Base-by-base conservation (phyloP, 176 grass and related monocot genomes). In the Cenchrus purpureus region DNA sequence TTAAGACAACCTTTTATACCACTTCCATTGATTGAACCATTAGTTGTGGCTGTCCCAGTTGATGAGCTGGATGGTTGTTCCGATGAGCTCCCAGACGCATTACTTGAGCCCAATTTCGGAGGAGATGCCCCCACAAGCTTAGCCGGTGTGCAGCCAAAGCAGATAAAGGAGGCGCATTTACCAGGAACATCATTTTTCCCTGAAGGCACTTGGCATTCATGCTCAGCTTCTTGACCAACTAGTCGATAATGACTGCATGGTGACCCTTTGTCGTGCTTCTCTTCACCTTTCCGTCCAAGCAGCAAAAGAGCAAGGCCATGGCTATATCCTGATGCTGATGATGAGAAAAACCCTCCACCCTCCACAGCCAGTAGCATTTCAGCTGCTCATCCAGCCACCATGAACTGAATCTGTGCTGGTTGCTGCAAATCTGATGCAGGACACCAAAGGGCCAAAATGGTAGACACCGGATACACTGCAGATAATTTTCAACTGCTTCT, bases 331-430 rank as follows among this genome's bases (percentile, higher is more conserved):
- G 92, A 97, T 56, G 95, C 95, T 15, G 95, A 97, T 16, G 95
- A 94, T 37, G 92, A 92, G 88, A 97, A 97, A 73, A 97, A 97
- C 1, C 95, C 95, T 72, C 92, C 92, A 84, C 95, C 95, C 91
- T 97, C 95, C 66, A 97, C 95, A 74, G 92, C 88, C 86, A 97
- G 80, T 89, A 97, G 90, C 95, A 97, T 97, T 88, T 94, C 90
- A 87, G 83, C 88, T 89, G 83, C 73, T 97, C 83, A 86, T 80
- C 86, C 88, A 87, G 82, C 61, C 87, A 88, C 80, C 79, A 85
- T 89, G 71, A 84, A 78, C 61, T 59, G 65, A 66, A 82, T 62
- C n/a, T 62, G n/a, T 62, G n/a, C 59, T n/a, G 81, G 62, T 88
- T 81, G 54, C 68, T 65, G 74, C 12, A 51, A 72, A 19, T 60